Evolutionary conservation across 768 basidiomycete species (phyloP).

Genomic region (Calocera cornea): DNA sequence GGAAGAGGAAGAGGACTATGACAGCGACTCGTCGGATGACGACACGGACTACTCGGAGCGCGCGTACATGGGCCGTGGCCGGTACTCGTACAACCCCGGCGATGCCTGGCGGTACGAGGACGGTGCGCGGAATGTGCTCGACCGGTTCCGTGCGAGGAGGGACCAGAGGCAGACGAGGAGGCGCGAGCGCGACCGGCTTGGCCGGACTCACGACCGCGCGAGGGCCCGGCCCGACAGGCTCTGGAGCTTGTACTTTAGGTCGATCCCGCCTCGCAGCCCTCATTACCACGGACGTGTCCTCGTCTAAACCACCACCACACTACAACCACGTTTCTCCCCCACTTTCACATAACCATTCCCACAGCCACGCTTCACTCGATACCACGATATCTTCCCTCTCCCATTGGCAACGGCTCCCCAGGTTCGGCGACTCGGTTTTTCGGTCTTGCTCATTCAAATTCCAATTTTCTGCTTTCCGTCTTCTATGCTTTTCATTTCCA

Average conservation of each 20-base stretch:
- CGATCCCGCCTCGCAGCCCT: background rate
- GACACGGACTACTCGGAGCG: background rate
- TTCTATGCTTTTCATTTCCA: background rate
- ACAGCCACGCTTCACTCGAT: background rate
- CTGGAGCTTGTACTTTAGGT: conserved; percentile 3
- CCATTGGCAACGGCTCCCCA: background rate
- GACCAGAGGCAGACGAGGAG: background rate
- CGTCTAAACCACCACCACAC: background rate
- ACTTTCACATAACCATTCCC: background rate
- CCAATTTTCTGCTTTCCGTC: background rate
- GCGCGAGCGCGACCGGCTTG: background rate
- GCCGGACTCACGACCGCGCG: background rate
- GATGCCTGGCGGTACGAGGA: background rate
- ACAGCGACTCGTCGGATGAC: conserved; percentile 7
- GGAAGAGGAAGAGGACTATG: conserved; percentile 17
- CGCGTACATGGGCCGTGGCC: background rate
- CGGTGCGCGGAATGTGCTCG: background rate
- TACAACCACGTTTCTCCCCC: background rate
- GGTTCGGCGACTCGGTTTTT: background rate
- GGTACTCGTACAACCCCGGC: background rate
- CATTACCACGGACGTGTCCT: background rate
- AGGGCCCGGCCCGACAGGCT: background rate
- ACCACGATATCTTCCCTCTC: background rate
- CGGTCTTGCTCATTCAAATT: background rate
- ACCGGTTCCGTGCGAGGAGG: background rate